Evolutionary conservation across 164 flowering plant genomes (phyloP).

Genomic region (Warburgia ugandensis): DNA sequence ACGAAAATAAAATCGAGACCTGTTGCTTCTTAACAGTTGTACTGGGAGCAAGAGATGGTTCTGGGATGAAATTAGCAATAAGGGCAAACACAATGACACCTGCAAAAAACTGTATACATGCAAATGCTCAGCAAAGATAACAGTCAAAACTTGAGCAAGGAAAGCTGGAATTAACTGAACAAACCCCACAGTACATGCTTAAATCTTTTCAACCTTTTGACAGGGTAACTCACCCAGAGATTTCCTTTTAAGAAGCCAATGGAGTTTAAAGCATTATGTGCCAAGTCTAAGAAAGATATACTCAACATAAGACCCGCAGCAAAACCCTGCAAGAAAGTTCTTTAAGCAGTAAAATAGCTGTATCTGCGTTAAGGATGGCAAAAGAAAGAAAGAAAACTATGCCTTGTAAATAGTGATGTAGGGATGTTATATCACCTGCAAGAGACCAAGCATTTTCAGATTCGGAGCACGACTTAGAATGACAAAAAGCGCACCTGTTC

Average conservation of each 20-base stretch:
- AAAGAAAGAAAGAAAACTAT: neutral
- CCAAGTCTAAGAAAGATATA: constrained; percentile 95
- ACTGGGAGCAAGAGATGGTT: constrained; percentile 62
- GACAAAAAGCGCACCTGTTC: constrained; percentile 84
- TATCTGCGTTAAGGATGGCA: neutral
- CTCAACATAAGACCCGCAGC: constrained; percentile 98
- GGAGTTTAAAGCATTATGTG: constrained; percentile 89
- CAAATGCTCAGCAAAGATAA: constrained; percentile 6
- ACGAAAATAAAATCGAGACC: too few relatives aligned
- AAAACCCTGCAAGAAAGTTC: constrained; percentile 64
- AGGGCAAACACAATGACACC: constrained; percentile 89
- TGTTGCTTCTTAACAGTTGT: constrained; percentile 5
- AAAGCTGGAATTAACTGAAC: too few relatives aligned
- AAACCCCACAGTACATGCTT: too few relatives aligned
- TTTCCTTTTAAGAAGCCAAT: constrained; percentile 92
- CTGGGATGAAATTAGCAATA: constrained; percentile 74
- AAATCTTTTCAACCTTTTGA: too few relatives aligned
- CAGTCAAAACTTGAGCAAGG: too few relatives aligned
- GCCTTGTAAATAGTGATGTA: neutral
- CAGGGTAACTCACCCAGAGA: constrained; percentile 82
- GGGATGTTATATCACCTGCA: constrained; percentile 47
- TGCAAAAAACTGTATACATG: constrained; percentile 61
- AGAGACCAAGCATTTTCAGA: constrained; percentile 92
- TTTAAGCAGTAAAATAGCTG: neutral
- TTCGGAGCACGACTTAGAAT: constrained; percentile 65